Evolutionary conservation across 495 filamentous ascomycete species (phyloP), one percentile per base, ranked within the genome.

Genomic region (Achaetomiella virescens): DNA sequence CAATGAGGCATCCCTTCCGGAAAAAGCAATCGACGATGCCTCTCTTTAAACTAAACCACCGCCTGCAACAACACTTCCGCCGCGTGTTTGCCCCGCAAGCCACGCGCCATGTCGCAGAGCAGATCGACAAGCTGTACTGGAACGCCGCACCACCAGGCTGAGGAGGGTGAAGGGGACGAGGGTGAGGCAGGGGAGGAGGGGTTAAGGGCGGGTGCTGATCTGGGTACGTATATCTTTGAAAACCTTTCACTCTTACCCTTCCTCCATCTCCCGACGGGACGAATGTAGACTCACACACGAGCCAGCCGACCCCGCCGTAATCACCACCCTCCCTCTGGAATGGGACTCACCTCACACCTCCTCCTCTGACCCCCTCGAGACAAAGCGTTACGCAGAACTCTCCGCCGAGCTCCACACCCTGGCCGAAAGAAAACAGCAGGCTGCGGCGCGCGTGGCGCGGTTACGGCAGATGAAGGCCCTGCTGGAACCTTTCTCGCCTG

Each of bases 71-170:
- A 57, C 90, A 95, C 67, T 78, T 80, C 56, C 84, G 82, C 29
- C 75, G 84, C 33, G 84, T 83, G 15, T 91, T 92, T 70, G 81
- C 84, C 12, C 81, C 85, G 0, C 87, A 91, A 61, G 83, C 87
- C 0, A 81, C 84, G 53, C 81, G 88, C 35, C 86, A 91, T 71
- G 80, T 95, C 38, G 89, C 88, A 21, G 86, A 90, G 69, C 89
- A 95, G 74, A 84, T 95, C 41, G 83, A 91, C 61, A 72, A 70
- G 48, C 69, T 91, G 48, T 93, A 92, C 64, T 84, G 83, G 64
- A 77, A 79, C 37, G 71, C 67, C 2, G 75, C 77, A 66, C 0
- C 72, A 72, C 12, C 3, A 2, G 9, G 20, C 3, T 2, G 74
- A 72, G 17, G 75, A 69, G 44, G 77, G 68, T 7, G 68, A 72